Conservation (phyloP, 371 early-diverging fungal genomes). For the Chytridiales sp. region DNA sequence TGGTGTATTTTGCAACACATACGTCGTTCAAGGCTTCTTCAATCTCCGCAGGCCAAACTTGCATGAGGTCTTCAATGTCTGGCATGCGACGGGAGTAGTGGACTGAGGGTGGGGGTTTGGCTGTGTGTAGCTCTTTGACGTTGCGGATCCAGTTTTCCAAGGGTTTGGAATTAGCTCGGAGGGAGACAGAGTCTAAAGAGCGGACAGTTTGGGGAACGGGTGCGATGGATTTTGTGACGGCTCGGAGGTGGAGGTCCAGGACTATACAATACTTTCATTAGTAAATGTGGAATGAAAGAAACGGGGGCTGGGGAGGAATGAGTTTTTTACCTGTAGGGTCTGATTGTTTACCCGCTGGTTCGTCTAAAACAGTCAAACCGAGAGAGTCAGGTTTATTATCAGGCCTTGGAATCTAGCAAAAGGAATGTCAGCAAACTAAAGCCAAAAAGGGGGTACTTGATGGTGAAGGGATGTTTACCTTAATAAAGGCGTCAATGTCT, state of each 20-base stretch:
- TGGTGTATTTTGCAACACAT: neutral
- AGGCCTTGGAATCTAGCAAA: constrained; percentile 45
- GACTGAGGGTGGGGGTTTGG: constrained; percentile 43
- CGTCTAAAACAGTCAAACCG: constrained; percentile 51
- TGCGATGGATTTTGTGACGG: constrained; percentile 37
- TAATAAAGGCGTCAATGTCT: constrained; percentile 59
- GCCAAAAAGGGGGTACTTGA: too few relatives aligned
- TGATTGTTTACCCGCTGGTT: constrained; percentile 49
- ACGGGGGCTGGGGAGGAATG: neutral
- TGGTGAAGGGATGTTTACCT: constrained; percentile 29
- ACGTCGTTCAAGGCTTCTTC: constrained; percentile 41
- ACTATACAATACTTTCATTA: constrained; percentile 21
- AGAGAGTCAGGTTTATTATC: constrained; percentile 42
- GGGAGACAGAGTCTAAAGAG: constrained; percentile 25
- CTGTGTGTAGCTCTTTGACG: constrained; percentile 48
- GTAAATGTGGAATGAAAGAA: neutral
- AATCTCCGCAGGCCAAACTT: constrained; percentile 48
- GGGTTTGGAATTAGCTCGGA: constrained; percentile 27
- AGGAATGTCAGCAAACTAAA: too few relatives aligned
- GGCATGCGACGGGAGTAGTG: constrained; percentile 49
- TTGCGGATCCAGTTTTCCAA: constrained; percentile 47
- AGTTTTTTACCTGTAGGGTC: constrained; percentile 43
- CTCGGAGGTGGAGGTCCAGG: constrained; percentile 46
- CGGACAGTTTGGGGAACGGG: constrained; percentile 36
- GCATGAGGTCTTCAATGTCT: constrained; percentile 55